Evolutionary conservation across 2,329 filamentous ascomycete genomes (phyloP).

Genomic region (Metarhizium album): DNA sequence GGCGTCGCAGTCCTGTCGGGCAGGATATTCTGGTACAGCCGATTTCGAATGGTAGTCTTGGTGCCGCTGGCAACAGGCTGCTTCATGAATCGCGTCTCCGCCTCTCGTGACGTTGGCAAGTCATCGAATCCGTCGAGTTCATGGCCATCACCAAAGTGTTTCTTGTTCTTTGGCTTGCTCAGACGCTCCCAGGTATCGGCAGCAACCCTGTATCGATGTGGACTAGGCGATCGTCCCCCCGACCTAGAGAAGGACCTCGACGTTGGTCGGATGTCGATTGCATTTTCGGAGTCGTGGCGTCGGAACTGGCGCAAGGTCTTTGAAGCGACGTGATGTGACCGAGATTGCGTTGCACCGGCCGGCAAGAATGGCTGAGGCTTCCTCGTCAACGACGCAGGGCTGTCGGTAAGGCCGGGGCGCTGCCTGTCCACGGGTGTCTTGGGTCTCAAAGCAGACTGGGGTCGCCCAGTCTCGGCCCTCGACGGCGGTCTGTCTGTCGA

Average conservation of each 20-base stretch:
- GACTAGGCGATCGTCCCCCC: conserved; percentile 50
- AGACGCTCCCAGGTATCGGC: conserved; percentile 53
- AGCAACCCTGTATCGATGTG: conserved; percentile 34
- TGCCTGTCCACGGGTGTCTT: conserved; percentile 62
- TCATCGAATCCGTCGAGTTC: conserved; percentile 94
- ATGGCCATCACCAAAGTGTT: conserved; percentile 75
- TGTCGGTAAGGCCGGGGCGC: conserved; percentile 36
- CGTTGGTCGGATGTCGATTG: conserved; percentile 43
- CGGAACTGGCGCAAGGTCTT: conserved; percentile 63
- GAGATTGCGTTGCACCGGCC: conserved; percentile 59
- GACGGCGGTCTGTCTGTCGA: conserved; percentile 47
- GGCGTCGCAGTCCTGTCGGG: conserved; percentile 43
- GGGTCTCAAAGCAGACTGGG: conserved; percentile 44
- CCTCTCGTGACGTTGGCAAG: conserved; percentile 72
- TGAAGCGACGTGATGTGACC: conserved; percentile 67
- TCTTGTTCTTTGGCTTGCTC: conserved; percentile 51
- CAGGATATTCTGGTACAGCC: conserved; percentile 42
- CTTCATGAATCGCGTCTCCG: conserved; percentile 75
- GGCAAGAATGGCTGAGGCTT: conserved; percentile 69
- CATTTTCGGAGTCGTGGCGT: conserved; percentile 72
- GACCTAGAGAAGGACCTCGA: conserved; percentile 49
- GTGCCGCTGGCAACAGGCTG: conserved; percentile 62
- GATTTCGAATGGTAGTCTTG: conserved; percentile 49
- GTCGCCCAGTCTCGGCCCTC: conserved; percentile 40
- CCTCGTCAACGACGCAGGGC: conserved; percentile 39